Percentiles rank a stretch among this genome's conserved stretches.
phyloP scores from a whole-genome alignment of 371 early-diverging fungal genomes.

The Mucor sp. region DNA sequence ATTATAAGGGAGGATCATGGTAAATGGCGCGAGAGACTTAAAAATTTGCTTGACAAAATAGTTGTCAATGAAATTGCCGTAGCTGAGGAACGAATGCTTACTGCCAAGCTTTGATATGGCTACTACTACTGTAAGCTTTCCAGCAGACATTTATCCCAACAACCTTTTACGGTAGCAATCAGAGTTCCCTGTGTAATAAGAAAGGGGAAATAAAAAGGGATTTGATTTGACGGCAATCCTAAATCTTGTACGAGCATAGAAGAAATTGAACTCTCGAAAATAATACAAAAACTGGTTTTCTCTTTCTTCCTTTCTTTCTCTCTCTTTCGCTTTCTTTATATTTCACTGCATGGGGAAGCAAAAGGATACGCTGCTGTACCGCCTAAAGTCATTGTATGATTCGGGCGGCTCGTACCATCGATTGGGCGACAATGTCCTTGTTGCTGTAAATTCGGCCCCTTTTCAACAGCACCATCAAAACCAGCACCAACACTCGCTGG shows the following conservation, averaged over 20 bases:
- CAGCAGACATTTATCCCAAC: too few species aligned
- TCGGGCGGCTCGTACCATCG: background rate
- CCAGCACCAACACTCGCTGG: slow-evolving; percentile 57
- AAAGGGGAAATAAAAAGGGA: background rate
- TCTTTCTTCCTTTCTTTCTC: background rate
- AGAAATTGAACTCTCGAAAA: background rate
- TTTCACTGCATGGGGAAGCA: background rate
- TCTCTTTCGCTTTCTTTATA: background rate
- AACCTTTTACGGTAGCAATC: too few species aligned
- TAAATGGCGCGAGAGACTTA: too few species aligned
- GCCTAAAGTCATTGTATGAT: background rate
- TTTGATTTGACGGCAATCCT: slow-evolving; percentile 1
- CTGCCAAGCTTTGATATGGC: too few species aligned
- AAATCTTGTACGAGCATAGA: background rate
- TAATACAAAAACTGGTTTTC: background rate
- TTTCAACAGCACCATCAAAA: background rate
- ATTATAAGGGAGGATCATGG: too few species aligned
- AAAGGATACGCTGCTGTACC: background rate
- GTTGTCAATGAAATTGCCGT: too few species aligned
- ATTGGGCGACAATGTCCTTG: background rate
- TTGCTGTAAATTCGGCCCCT: background rate
- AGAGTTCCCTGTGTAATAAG: background rate
- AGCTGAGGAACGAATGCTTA: too few species aligned
- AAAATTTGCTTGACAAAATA: too few species aligned
- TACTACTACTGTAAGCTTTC: too few species aligned